Percentiles rank a stretch among this genome's conserved stretches.
phyloP scores from a whole-genome alignment of 1,284 basidiomycete species.

The Inonotus hispidus region DNA sequence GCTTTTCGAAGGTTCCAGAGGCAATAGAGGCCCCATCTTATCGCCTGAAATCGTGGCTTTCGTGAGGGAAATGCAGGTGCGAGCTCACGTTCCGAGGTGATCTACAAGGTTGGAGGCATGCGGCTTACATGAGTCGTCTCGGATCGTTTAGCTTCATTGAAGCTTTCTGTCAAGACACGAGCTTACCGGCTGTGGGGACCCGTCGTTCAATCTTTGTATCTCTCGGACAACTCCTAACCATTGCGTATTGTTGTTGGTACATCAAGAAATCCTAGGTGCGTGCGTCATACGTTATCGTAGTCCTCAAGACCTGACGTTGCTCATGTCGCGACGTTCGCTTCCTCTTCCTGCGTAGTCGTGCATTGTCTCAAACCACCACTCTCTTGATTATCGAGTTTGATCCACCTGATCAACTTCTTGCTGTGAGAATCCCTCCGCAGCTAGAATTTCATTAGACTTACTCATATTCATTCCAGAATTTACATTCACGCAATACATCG shows the following conservation, averaged over 20 bases:
- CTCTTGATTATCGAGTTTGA: neutral
- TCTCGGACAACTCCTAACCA: neutral
- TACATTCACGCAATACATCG: neutral
- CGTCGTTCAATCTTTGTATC: neutral
- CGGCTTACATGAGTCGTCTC: slow-evolving; percentile 12
- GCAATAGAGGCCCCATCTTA: slow-evolving; percentile 9
- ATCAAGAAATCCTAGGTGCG: neutral
- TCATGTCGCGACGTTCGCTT: neutral
- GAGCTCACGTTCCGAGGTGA: slow-evolving; percentile 6
- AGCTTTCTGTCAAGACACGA: slow-evolving; percentile 13
- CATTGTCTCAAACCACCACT: neutral
- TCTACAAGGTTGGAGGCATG: slow-evolving; percentile 12
- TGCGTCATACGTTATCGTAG: neutral
- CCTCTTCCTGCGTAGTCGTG: neutral
- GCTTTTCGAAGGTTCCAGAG: neutral
- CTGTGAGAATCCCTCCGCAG: neutral
- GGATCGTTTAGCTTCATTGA: slow-evolving; percentile 10
- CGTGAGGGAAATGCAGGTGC: slow-evolving; percentile 12
- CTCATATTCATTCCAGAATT: neutral
- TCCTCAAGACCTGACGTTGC: neutral
- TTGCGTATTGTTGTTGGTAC: neutral
- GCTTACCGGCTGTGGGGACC: slow-evolving; percentile 11
- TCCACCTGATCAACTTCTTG: neutral
- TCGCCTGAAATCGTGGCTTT: neutral
- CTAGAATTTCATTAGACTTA: neutral